Percentiles rank a stretch among this genome's conserved stretches.
These are phyloP conservation scores for Danielozyma ontarioensis DNA, from an alignment of 805 yeast genomes.

Conservation along the genomic window DNA sequence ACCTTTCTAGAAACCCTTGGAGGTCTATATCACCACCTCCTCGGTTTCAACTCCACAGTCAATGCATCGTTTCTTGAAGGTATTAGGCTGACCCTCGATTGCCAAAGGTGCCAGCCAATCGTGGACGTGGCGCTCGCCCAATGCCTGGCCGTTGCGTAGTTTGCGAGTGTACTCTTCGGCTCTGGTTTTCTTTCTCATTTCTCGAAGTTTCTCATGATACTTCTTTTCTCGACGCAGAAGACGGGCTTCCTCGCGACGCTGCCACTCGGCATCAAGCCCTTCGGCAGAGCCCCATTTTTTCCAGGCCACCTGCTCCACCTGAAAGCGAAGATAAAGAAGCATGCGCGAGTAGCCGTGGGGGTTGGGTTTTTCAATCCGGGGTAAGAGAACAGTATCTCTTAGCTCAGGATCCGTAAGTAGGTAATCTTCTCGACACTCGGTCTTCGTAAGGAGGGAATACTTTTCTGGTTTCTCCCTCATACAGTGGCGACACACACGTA, in stretches of 20 bases:
- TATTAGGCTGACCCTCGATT: conserved; percentile 24
- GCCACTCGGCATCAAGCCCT: conserved; percentile 89
- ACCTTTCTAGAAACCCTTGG: conserved; percentile 87
- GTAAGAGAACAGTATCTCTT: conserved; percentile 60
- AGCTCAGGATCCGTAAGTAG: conserved; percentile 91
- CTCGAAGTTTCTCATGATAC: conserved; percentile 71
- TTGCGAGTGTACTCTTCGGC: conserved; percentile 84
- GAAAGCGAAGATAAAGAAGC: conserved; percentile 87
- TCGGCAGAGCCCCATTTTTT: conserved; percentile 94
- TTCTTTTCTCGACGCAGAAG: conserved; percentile 70
- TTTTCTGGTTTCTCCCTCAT: conserved; percentile 73
- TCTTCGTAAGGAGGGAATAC: conserved; percentile 85
- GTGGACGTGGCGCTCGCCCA: conserved; percentile 65
- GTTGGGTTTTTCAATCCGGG: conserved; percentile 82
- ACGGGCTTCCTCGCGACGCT: conserved; percentile 68
- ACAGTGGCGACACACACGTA: conserved; percentile 77
- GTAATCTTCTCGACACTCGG: conserved; percentile 92
- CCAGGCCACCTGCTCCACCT: conserved; percentile 89
- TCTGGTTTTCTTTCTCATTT: conserved; percentile 87
- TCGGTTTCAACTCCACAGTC: conserved; percentile 84
- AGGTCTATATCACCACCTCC: conserved; percentile 68
- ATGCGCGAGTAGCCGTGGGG: conserved; percentile 92
- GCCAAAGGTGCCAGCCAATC: conserved; percentile 60
- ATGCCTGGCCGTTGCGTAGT: conserved; percentile 50
- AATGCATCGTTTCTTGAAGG: conserved; percentile 57